Conservation (phyloP, 345 rosid genomes). For the Salix viminalis region DNA sequence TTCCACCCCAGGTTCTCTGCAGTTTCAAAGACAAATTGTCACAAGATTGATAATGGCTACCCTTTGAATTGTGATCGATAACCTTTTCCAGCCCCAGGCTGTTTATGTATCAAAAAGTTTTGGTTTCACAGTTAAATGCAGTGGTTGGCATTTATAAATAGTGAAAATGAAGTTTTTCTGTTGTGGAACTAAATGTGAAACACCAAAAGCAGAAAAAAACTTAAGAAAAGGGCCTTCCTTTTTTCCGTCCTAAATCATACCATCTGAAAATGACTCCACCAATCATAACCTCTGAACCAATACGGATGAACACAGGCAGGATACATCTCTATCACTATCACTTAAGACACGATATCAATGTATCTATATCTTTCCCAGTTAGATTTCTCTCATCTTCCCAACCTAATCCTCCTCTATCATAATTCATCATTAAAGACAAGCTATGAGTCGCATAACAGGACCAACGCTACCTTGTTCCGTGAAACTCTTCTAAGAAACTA, state of each 20-base stretch:
- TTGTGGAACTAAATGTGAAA: background rate
- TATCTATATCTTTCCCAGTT: background rate
- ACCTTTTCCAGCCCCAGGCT: background rate
- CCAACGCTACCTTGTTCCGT: background rate
- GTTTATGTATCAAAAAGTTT: background rate
- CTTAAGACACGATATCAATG: background rate
- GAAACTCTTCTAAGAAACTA: background rate
- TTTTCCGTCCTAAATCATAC: background rate
- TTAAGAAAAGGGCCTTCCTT: background rate
- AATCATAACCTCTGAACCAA: background rate
- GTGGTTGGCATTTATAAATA: background rate
- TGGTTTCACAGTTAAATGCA: background rate
- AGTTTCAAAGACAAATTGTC: background rate
- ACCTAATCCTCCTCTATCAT: background rate
- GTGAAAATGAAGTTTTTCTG: background rate
- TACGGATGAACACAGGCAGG: background rate
- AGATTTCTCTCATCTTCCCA: background rate
- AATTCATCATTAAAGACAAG: background rate
- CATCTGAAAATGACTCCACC: background rate
- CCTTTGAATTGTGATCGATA: background rate
- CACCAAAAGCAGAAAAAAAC: background rate
- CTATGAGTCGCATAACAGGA: background rate
- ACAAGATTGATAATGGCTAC: background rate
- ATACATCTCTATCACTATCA: background rate
- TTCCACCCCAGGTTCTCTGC: background rate